Conservation (phyloP, 176 grass and related monocot species). For the Ensete ventricosum region DNA sequence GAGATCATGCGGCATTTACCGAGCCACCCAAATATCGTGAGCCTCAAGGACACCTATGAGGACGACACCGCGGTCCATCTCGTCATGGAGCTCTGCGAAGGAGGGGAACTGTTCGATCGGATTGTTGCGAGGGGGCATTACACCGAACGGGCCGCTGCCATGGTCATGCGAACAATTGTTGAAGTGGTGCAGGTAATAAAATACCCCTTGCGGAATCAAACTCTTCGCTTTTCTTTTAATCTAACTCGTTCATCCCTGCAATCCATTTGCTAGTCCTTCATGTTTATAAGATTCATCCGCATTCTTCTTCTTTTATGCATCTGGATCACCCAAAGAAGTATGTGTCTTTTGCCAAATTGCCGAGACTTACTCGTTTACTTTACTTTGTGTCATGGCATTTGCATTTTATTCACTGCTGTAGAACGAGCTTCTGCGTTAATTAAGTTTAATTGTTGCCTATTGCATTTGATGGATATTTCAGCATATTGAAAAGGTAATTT, state of each 20-base stretch:
- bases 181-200: background rate
- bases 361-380: too few species aligned
- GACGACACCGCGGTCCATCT: background rate
- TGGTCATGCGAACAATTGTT: background rate
- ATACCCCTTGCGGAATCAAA: background rate
- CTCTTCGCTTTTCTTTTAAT: background rate
- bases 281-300: too few species aligned
- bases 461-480: too few species aligned
- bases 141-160: background rate
- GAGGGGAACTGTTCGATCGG: background rate
- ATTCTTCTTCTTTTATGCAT: too few species aligned
- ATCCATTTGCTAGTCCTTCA: background rate
- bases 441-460: too few species aligned
- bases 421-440: too few species aligned
- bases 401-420: too few species aligned
- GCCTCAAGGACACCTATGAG: slow-evolving; percentile 4
- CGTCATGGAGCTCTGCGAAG: background rate
- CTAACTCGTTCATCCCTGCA: background rate
- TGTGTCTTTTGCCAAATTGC: too few species aligned
- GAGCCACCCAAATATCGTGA: background rate
- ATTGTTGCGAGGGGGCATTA: background rate
- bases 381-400: too few species aligned
- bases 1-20: background rate
- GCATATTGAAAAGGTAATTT: too few species aligned
- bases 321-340: too few species aligned